Base-by-base conservation (phyloP, 257 asterid genomes). In the Verbena officinalis region DNA sequence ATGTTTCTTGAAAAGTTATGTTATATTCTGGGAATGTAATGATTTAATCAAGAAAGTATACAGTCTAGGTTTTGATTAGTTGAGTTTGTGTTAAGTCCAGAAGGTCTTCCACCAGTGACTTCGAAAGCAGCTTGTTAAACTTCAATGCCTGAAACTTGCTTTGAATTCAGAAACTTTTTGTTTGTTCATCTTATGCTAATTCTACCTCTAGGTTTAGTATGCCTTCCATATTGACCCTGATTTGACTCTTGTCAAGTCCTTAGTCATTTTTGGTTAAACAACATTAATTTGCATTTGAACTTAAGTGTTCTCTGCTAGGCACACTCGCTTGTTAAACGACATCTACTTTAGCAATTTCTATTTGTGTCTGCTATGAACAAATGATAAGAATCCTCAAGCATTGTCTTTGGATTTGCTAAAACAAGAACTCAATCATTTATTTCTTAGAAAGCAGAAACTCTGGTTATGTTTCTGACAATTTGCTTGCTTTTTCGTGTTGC, bases 401-500 rank as follows among this genome's bases (percentile, higher is more conserved):
- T 59, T 36, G 31, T 24, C 49, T 59, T 24, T 27, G 48, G 8
- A 58, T 33, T 72, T 39, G 22, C 59, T 65, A 31, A 46, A 15
- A 27, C 43, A n/a, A 13, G 22, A 31, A 9, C 20, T 42, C 44
- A 24, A 49, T 20, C 24, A 17, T 43, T 36, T 36, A 8, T 34
- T 46, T 31, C 23, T 43, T 46, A 19, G 14, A 31, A 53, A 40
- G 48, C 48, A 52, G n/a, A 3, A 45, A 51, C 21, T 30, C 50
- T 65, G 48, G 48, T 61, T 19, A 10, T 3, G 27, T 56, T 59
- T 34, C 60, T 78, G 55, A 69, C 57, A 51, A 52, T 67, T 38
- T 38, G 21, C 39, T 69, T 53, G 23, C 13, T 59, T 74, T 60
- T 74, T 52, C n/a, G 46, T 48, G 59, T 55, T 74, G 81, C 97